A percentile compares a stretch with the other conserved stretches of the same genome.
Conservation (phyloP, 1,284 basidiomycete species). For the Cutaneotrichosporon sp. region DNA sequence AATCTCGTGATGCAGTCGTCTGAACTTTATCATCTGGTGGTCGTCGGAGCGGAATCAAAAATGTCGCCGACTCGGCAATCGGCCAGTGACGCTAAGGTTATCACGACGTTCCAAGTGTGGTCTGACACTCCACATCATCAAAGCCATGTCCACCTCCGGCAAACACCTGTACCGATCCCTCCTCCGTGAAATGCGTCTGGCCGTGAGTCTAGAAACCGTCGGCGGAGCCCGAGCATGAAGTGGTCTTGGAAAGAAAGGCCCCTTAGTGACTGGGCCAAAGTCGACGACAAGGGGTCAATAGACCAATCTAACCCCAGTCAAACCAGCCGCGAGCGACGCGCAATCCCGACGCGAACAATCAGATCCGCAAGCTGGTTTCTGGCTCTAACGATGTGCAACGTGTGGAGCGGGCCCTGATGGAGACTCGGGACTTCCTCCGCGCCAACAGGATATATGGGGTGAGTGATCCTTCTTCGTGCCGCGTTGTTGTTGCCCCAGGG, state of each 20-base stretch:
- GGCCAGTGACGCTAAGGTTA: too few relatives aligned
- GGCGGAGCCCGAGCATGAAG: too few relatives aligned
- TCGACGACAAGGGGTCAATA: too few relatives aligned
- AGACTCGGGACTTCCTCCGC: constrained; percentile 65
- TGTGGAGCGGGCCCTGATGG: constrained; percentile 55
- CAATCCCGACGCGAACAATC: constrained; percentile 52
- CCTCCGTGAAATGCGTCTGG: constrained; percentile 42
- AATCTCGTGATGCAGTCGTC: too few relatives aligned
- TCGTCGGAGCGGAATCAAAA: constrained; percentile 13
- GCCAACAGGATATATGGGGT: constrained; percentile 62
- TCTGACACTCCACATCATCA: background rate
- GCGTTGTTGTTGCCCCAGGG: too few relatives aligned
- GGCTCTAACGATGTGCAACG: constrained; percentile 20
- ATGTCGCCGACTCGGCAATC: too few relatives aligned
- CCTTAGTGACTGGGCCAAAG: too few relatives aligned
- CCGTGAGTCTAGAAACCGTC: constrained; percentile 43
- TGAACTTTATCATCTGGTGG: too few relatives aligned
- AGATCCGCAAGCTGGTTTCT: constrained; percentile 58
- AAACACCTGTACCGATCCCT: constrained; percentile 44
- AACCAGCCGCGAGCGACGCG: constrained; percentile 51
- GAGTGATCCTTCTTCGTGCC: constrained; percentile 18
- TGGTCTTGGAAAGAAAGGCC: too few relatives aligned
- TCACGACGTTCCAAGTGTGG: too few relatives aligned
- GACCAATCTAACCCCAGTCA: constrained; percentile 46
- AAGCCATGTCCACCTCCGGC: constrained; percentile 10